phyloP scores from a whole-genome alignment of 805 yeast species.

The Lachancea mirantina region DNA sequence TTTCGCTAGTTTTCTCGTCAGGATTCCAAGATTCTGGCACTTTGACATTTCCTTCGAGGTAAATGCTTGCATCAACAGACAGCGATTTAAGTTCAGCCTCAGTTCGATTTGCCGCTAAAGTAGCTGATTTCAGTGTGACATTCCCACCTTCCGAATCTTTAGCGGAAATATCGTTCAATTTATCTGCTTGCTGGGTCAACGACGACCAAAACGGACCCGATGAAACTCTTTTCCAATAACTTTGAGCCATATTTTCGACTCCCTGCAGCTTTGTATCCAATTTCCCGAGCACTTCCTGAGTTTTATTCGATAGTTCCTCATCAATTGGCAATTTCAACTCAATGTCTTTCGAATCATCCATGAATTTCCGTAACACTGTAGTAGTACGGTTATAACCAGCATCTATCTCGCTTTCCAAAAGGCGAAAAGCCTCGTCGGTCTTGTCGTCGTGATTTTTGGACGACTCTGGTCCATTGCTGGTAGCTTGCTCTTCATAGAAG shows the following conservation, averaged over 20 bases:
- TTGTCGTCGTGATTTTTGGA: conserved; percentile 32
- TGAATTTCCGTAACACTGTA: conserved; percentile 10
- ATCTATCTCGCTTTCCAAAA: conserved; percentile 47
- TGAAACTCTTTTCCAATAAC: conserved; percentile 27
- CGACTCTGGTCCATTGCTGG: conserved; percentile 9
- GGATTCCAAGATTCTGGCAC: conserved; percentile 32
- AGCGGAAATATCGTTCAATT: no score
- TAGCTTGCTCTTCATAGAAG: conserved; percentile 24
- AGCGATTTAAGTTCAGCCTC: conserved; percentile 57
- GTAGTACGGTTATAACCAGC: conserved; percentile 24
- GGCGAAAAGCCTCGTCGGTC: conserved; percentile 47
- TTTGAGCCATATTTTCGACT: conserved; percentile 64
- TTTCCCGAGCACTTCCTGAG: conserved; percentile 60
- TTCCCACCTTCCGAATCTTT: no score
- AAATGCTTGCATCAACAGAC: conserved; percentile 42
- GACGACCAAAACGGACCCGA: conserved; percentile 25
- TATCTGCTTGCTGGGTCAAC: no score
- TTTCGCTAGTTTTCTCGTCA: conserved; percentile 44
- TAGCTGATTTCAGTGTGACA: conserved; percentile 36
- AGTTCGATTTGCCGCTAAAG: conserved; percentile 45
- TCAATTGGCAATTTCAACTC: conserved; percentile 22
- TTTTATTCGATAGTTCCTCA: conserved; percentile 26
- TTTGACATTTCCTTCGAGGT: conserved; percentile 26
- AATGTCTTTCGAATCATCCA: conserved; percentile 23
- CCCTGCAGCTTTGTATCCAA: conserved; percentile 68